Percentiles rank a stretch among this genome's conserved stretches.
phyloP scores from a whole-genome alignment of 306 rosid species.

The Glycine soja region DNA sequence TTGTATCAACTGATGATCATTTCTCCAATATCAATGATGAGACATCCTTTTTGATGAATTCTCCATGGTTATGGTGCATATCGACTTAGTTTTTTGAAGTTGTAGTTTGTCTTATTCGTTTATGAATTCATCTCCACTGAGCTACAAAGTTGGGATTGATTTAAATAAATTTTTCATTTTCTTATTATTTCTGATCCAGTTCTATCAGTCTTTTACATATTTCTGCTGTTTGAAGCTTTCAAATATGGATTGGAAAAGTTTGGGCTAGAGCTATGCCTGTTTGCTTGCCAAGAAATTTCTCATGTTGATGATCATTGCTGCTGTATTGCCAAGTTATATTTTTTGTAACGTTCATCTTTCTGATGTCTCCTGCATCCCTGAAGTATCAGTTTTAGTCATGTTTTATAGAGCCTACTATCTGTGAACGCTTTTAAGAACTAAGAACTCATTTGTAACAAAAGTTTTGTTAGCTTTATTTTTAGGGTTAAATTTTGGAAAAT shows the following conservation, averaged over 20 bases:
- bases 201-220: background rate
- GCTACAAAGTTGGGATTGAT: constrained; percentile 3
- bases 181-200: background rate
- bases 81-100: too few species aligned
- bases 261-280: background rate
- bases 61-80: background rate
- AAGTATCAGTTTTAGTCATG: background rate
- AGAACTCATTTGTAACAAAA: background rate
- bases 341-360: background rate
- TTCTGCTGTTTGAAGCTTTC: background rate
- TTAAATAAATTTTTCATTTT: background rate
- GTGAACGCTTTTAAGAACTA: background rate
- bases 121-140: background rate
- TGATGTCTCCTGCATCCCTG: background rate
- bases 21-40: background rate
- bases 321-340: background rate
- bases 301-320: background rate
- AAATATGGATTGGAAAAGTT: background rate
- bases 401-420: constrained; percentile 13
- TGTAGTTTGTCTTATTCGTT: background rate
- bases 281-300: constrained; percentile 9
- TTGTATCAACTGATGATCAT: too few species aligned
- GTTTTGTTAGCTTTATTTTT: background rate
- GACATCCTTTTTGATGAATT: background rate
- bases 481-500: constrained; percentile 2